These are phyloP conservation scores for Aspergillus fischeri DNA, from an alignment of 2,329 filamentous ascomycete genomes.

Conservation along the genomic window DNA sequence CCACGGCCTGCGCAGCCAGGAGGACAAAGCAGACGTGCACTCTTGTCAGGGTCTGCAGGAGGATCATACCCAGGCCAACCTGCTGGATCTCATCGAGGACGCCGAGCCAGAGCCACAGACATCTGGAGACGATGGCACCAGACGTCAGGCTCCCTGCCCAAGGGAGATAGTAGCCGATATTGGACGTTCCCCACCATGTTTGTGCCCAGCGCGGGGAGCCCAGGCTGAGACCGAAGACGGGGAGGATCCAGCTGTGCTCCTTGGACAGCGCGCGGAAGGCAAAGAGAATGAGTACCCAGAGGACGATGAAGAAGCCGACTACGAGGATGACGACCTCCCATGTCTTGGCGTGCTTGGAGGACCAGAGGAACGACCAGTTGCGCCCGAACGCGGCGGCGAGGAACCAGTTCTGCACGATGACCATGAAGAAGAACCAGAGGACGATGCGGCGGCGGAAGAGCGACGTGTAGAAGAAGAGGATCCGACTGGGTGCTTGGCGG, in stretches of 20 bases:
- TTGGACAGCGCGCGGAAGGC: constrained; percentile 53
- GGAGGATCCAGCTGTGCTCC: constrained; percentile 61
- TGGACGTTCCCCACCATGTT: constrained; percentile 60
- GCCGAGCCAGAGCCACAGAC: constrained; percentile 63
- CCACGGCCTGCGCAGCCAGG: constrained; percentile 56
- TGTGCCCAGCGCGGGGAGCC: constrained; percentile 62
- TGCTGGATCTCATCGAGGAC: constrained; percentile 61
- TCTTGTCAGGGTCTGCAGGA: constrained; percentile 60
- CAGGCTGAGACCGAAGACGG: constrained; percentile 63
- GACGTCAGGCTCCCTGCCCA: constrained; percentile 52
- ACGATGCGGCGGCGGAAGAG: constrained; percentile 60
- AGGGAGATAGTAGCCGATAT: constrained; percentile 57
- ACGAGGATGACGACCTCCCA: constrained; percentile 56
- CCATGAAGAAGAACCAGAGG: constrained; percentile 61
- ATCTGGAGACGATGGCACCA: constrained; percentile 52
- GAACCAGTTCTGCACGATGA: constrained; percentile 64
- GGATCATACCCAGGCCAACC: constrained; percentile 63
- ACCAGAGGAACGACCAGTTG: constrained; percentile 59
- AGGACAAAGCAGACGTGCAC: constrained; percentile 61
- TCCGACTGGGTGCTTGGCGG: constrained; percentile 57
- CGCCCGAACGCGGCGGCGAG: constrained; percentile 61
- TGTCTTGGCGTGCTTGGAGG: constrained; percentile 49
- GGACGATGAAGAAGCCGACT: constrained; percentile 44
- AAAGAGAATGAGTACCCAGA: constrained; percentile 48
- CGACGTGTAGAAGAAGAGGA: constrained; percentile 62